A percentile compares a stretch with the other conserved stretches of the same genome.
Conservation (phyloP, 306 rosid species). For the Ormosia semicastrata region DNA sequence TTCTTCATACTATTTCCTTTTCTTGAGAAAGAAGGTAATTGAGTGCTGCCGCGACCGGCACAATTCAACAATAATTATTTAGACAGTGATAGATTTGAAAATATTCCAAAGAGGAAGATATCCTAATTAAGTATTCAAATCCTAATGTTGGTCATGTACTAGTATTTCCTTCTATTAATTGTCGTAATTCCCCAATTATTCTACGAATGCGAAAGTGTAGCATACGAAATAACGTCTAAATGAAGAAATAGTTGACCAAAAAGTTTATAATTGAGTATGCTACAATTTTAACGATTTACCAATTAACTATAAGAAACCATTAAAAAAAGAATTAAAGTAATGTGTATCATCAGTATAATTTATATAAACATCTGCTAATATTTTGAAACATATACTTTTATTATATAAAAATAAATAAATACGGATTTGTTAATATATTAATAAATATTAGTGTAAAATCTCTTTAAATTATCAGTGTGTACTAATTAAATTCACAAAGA, state of each 20-base stretch:
- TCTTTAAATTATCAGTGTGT: no score
- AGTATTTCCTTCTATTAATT: neutral
- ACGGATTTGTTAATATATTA: no score
- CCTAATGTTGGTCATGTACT: neutral
- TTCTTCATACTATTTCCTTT: neutral
- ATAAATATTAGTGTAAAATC: no score
- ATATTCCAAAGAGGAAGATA: neutral
- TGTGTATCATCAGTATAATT: no score
- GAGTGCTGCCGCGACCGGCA: neutral
- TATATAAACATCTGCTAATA: no score
- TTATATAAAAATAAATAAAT: no score
- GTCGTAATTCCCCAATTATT: neutral
- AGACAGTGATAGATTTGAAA: neutral
- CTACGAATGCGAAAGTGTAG: neutral
- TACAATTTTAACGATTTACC: neutral
- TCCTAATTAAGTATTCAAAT: neutral
- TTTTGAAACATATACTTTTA: no score
- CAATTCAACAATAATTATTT: conserved; percentile 3
- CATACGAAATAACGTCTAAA: neutral
- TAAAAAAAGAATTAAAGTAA: no score
- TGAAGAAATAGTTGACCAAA: neutral
- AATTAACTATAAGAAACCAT: neutral
- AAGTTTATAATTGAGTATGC: neutral
- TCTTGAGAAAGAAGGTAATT: neutral
- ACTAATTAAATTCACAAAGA: no score